Conservation (phyloP, 2,329 filamentous ascomycete species). For the Xylaria arbuscula region DNA sequence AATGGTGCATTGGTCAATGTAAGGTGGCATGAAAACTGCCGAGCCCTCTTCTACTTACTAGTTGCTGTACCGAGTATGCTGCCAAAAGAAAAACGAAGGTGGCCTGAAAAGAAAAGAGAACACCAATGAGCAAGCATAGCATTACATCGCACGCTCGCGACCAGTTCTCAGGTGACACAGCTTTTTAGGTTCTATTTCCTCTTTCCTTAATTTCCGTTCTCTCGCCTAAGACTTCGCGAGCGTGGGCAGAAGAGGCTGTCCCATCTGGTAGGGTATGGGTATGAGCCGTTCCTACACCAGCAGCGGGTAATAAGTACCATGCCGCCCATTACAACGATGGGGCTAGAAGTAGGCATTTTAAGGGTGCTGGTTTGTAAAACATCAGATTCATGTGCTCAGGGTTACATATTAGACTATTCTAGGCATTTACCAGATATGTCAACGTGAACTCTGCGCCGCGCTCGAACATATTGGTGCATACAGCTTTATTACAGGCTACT, state of each 20-base stretch:
- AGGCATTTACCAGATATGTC: background rate
- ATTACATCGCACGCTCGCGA: background rate
- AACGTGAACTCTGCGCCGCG: slow-evolving; percentile 17
- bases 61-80: background rate
- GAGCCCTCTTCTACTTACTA: slow-evolving; percentile 8
- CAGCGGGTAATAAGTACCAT: slow-evolving; percentile 12
- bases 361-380: background rate
- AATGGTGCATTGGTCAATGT: background rate
- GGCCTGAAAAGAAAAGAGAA: slow-evolving; percentile 23
- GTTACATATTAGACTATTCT: slow-evolving; percentile 11
- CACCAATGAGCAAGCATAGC: slow-evolving; percentile 5
- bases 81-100: slow-evolving; percentile 27
- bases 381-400: background rate
- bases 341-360: slow-evolving; percentile 24
- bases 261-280: slow-evolving; percentile 9
- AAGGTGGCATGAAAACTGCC: no score
- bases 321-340: slow-evolving; percentile 22
- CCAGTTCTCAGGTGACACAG: background rate
- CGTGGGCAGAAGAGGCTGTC: slow-evolving; percentile 26
- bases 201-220: slow-evolving; percentile 1
- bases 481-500: slow-evolving; percentile 3
- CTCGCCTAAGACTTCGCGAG: background rate
- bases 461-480: slow-evolving; percentile 2
- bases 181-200: slow-evolving; percentile 5
- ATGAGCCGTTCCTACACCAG: slow-evolving; percentile 18